Conservation (phyloP, 352 stramenopile genomes). For the Pythium aphanidermatum region DNA sequence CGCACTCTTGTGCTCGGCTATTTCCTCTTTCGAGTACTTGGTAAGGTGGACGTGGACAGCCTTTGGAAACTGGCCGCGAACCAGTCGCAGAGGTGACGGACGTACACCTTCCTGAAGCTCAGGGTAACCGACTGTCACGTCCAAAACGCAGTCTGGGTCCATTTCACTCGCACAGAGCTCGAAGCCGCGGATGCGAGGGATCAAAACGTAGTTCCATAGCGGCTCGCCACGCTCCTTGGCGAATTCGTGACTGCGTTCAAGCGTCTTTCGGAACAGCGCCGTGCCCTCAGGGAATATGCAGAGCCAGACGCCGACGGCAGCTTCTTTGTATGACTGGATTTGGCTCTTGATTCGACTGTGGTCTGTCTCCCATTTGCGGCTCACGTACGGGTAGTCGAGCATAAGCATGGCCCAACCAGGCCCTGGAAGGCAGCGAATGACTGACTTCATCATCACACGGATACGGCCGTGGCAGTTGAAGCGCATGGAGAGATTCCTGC, state of each 20-base stretch:
- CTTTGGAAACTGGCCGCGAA: conserved; percentile 53
- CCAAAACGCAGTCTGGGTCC: conserved; percentile 59
- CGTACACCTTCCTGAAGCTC: conserved; percentile 62
- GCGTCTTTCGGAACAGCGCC: conserved; percentile 59
- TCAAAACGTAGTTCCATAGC: conserved; percentile 60
- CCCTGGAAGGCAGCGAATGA: conserved; percentile 51
- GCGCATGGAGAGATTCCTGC: conserved; percentile 45
- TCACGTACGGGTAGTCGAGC: conserved; percentile 68
- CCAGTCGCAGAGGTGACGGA: conserved; percentile 64
- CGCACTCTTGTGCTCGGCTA: conserved; percentile 34
- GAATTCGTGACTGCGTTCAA: conserved; percentile 57
- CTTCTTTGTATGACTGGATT: conserved; percentile 51
- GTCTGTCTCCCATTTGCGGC: conserved; percentile 66
- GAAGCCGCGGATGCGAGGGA: conserved; percentile 62
- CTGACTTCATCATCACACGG: conserved; percentile 74
- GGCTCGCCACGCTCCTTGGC: conserved; percentile 35
- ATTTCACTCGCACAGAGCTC: conserved; percentile 59
- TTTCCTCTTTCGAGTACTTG: conserved; percentile 37
- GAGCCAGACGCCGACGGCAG: conserved; percentile 42
- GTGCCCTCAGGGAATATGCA: conserved; percentile 81
- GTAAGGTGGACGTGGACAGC: conserved; percentile 73
- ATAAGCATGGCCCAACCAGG: conserved; percentile 65
- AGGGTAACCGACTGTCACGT: conserved; percentile 72
- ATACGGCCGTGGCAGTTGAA: conserved; percentile 66
- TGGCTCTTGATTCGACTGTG: conserved; percentile 35